phyloP scores from a whole-genome alignment of 768 basidiomycete genomes.

The Epithele typhae region DNA sequence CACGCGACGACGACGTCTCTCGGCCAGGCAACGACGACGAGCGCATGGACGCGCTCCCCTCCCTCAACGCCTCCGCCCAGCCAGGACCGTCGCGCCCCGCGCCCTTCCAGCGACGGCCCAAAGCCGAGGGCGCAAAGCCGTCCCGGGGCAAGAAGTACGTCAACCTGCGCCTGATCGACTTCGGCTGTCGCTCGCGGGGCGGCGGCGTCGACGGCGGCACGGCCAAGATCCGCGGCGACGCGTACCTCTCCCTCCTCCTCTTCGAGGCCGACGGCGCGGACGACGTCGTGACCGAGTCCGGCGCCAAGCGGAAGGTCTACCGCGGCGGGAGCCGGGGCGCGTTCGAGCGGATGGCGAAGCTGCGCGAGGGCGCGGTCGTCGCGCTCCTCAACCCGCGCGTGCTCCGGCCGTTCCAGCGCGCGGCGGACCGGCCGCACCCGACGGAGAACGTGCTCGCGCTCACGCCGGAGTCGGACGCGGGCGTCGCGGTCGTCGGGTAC shows the following conservation, averaged over 20 bases:
- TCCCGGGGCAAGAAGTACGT: slow-evolving; percentile 80
- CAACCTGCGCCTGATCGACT: slow-evolving; percentile 80
- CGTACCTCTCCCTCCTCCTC: slow-evolving; percentile 74
- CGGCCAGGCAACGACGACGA: slow-evolving; percentile 27
- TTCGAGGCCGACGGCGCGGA: slow-evolving; percentile 84
- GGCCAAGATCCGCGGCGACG: slow-evolving; percentile 71
- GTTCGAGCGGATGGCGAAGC: slow-evolving; percentile 81
- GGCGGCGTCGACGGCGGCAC: slow-evolving; percentile 50
- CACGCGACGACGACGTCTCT: slow-evolving; percentile 37
- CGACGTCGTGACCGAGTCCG: slow-evolving; percentile 46
- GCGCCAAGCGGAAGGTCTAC: slow-evolving; percentile 60
- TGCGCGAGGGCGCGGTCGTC: slow-evolving; percentile 86
- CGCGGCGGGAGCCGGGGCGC: slow-evolving; percentile 90
- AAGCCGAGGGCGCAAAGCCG: slow-evolving; percentile 35
- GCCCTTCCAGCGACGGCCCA: slow-evolving; percentile 24
- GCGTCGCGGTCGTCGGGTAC: slow-evolving; percentile 83
- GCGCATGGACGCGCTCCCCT: slow-evolving; percentile 14
- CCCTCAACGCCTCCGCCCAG: slow-evolving; percentile 14
- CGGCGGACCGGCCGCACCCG: slow-evolving; percentile 63
- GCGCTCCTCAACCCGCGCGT: slow-evolving; percentile 86
- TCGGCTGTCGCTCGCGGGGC: slow-evolving; percentile 58
- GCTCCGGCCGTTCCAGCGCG: slow-evolving; percentile 70
- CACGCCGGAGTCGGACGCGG: slow-evolving; percentile 76
- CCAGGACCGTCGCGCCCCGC: slow-evolving; percentile 7
- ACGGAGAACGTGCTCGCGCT: slow-evolving; percentile 80